Base-by-base conservation (phyloP, 2,329 filamentous ascomycete species). In the Pyrenophora seminiperda region DNA sequence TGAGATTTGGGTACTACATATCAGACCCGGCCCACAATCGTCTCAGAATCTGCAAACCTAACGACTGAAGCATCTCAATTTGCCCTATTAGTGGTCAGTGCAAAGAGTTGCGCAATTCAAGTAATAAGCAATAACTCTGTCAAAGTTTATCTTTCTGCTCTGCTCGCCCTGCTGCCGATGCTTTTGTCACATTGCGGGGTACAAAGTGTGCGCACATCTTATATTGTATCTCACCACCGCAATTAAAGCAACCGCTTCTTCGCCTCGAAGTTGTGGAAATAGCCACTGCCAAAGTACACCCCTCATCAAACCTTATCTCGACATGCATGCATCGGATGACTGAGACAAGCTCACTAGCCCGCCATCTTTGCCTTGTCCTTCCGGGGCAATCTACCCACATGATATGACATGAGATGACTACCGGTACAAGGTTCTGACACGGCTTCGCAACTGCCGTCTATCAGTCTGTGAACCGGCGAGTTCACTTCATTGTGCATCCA, bases 31-130 rank as follows among this genome's bases (percentile, higher is more conserved):
- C 27, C 34, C 39, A 43, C 18, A 31, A 18, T 39, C 33, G 41
- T 53, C 54, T 53, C 53, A 53, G 45, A 47, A 48, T 31, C 41
- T 30, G 20, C 39, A 44, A 36, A 32, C 15, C 34, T 42, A 37
- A 44, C 36, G 22, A 38, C 31, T 50, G 31, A 15, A 32, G 18
- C 9, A 38, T 30, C 24, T 41, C 41, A 30, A 52, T 47, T 37
- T 44, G 29, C 32, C 41, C 30, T 24, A 32, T 7, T 13, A 43
- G 36, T 40, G 27, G 36, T 36, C 33, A 14, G 14, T 24, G n/a
- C 15, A 32, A 46, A 19, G 7, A 13, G 30, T 7, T 30, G 38
- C 27, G 17, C 46, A 17, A 29, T 40, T 18, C 39, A 14, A 41
- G 31, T 49, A 31, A 42, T 9, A 41, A 45, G 47, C 49, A 34